phyloP scores from a whole-genome alignment of 768 basidiomycete species.

The Filobasidium wieringae region DNA sequence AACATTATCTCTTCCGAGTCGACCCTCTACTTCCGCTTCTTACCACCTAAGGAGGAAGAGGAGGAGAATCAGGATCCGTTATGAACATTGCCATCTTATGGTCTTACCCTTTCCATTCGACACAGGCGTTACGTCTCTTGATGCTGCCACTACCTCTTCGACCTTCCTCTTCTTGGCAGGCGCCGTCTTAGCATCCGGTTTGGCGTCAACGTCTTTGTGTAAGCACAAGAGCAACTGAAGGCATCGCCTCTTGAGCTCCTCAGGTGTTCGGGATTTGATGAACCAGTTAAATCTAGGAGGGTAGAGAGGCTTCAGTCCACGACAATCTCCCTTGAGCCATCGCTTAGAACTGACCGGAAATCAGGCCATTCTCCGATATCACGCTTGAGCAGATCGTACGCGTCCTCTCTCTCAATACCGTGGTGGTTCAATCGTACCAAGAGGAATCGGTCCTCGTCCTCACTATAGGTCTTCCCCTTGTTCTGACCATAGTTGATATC shows the following conservation, averaged over 20 bases:
- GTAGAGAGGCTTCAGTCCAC: not conserved
- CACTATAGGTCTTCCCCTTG: constrained; percentile 90
- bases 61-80: not conserved
- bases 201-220: constrained; percentile 55
- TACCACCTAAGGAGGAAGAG: too few relatives aligned
- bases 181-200: not conserved
- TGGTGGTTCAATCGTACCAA: constrained; percentile 81
- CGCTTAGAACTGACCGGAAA: constrained; percentile 52
- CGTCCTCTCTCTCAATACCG: constrained; percentile 67
- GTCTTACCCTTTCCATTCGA: not conserved
- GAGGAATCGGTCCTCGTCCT: constrained; percentile 93
- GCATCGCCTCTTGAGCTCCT: constrained; percentile 77
- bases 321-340: not conserved
- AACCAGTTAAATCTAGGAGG: constrained; percentile 75
- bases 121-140: not conserved
- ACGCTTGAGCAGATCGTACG: constrained; percentile 88
- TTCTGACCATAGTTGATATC: constrained; percentile 84
- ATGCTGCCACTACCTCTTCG: not conserved
- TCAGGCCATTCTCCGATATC: constrained; percentile 95
- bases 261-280: constrained; percentile 81
- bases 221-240: constrained; percentile 80
- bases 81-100: not conserved
- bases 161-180: not conserved
- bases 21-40: too few relatives aligned
- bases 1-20: too few relatives aligned